Base-by-base conservation (phyloP, 2,329 filamentous ascomycete genomes). In the Westerdykella sp. region DNA sequence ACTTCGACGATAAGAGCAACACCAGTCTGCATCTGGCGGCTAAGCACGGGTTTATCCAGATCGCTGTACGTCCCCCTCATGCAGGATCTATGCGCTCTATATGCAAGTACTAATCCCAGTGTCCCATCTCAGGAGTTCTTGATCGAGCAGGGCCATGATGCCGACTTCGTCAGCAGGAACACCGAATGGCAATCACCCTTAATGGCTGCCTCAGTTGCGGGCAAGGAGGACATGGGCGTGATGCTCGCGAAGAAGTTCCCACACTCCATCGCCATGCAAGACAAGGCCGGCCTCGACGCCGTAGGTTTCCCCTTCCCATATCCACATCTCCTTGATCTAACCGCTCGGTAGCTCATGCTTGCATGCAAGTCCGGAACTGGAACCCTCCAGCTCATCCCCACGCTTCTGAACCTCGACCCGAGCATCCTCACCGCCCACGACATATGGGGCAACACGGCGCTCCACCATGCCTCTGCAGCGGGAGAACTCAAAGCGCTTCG, bases 391-490 rank as follows among this genome's bases (percentile, higher is more conserved):
- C 56, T 76, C 2, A 62, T 72, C 22, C 62, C 62, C 10, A 61
- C 60, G 31, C 51, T 69, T 25, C 63, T 69, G 34, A 53, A 57
- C 31, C 55, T 61, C 25, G 48, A 48, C 13, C 57, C 63, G 10
- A 39, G 48, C n/a, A 47, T 65, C 56, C 50, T 63, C 43, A 43
- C 49, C 44, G 34, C 64, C 53, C 31, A 63, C 67, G 88, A 95
- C 58, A 57, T 74, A 1, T 78, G 84, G 45, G 88, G 88, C n/a
- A 93, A 94, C 62, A 94, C 87, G 2, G 85, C 87, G 0, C 72
- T 95, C 35, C 88, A 95, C 68, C 89, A 93, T 69, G 89, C 89
- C 11, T 87, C 82, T 57, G 84, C 84, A 37, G 86, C 86, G 56
- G 88, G 88, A 1, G 85, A 91, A 54, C 67, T 94, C 37, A 80